Percentiles rank a stretch among this genome's conserved stretches.
Evolutionary conservation across 2,329 filamentous ascomycete genomes (phyloP).

Genomic region (Penicillium sp.): DNA sequence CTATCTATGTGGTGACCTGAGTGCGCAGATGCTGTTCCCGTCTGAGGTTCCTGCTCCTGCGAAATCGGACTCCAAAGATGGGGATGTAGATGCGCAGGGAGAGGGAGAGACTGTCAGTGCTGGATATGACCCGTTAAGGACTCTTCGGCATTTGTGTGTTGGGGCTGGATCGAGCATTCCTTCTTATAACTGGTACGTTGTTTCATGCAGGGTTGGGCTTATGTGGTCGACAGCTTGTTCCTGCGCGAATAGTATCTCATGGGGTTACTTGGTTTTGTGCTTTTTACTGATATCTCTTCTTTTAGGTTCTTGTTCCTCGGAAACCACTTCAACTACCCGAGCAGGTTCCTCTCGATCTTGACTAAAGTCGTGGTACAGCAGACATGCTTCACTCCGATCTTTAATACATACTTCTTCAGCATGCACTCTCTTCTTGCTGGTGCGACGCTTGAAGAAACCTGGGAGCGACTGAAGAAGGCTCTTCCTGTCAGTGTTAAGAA

Average conservation of each 20-base stretch:
- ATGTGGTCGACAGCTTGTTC: too few species aligned
- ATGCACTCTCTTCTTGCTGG: slow-evolving; percentile 74
- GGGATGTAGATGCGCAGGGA: slow-evolving; percentile 37
- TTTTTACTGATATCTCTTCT: not conserved
- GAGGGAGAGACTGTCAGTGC: slow-evolving; percentile 20
- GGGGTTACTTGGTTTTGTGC: too few species aligned
- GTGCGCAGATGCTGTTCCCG: slow-evolving; percentile 67
- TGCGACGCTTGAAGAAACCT: slow-evolving; percentile 61
- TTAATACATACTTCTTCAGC: slow-evolving; percentile 81
- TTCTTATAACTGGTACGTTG: slow-evolving; percentile 71
- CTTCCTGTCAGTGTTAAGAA: slow-evolving; percentile 76
- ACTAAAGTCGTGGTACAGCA: slow-evolving; percentile 82
- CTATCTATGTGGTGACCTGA: slow-evolving; percentile 74
- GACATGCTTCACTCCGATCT: slow-evolving; percentile 73
- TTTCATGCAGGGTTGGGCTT: not conserved
- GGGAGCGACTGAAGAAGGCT: slow-evolving; percentile 69
- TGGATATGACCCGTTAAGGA: slow-evolving; percentile 66
- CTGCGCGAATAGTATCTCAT: too few species aligned
- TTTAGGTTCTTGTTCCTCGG: slow-evolving; percentile 75
- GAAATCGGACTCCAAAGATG: slow-evolving; percentile 28
- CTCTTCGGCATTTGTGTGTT: slow-evolving; percentile 69
- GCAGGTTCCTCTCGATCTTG: slow-evolving; percentile 66
- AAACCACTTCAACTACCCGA: slow-evolving; percentile 78
- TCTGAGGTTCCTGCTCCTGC: slow-evolving; percentile 29
- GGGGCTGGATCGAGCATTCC: slow-evolving; percentile 73